Percentiles rank a stretch among this genome's conserved stretches.
Evolutionary conservation across 2,329 filamentous ascomycete genomes (phyloP).

Genomic region (Conoideocrella luteorostrata): DNA sequence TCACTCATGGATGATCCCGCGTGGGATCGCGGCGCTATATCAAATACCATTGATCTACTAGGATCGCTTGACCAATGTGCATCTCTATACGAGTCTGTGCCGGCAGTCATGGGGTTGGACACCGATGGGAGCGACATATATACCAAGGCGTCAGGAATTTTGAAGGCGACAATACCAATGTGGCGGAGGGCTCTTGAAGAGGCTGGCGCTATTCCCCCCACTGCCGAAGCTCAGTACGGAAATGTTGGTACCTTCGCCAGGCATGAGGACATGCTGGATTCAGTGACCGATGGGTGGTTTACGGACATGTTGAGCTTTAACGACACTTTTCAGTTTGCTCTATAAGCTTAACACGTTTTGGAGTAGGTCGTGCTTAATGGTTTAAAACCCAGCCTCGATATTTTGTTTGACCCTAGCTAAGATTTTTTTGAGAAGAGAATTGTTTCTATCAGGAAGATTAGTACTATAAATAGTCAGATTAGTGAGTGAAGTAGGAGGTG

Average conservation of each 20-base stretch:
- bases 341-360: too few species aligned
- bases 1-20: slow-evolving; percentile 28
- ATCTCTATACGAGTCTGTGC: slow-evolving; percentile 1
- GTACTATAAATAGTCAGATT: too few species aligned
- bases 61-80: slow-evolving; percentile 8
- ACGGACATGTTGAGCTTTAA: too few species aligned
- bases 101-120: slow-evolving; percentile 1
- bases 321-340: too few species aligned
- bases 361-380: too few species aligned
- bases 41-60: slow-evolving; percentile 26
- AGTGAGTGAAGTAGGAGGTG: too few species aligned
- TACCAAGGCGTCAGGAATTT: not conserved
- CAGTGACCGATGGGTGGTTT: slow-evolving; percentile 7
- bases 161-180: slow-evolving; percentile 9
- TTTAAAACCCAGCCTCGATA: too few species aligned
- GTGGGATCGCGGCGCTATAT: slow-evolving; percentile 30
- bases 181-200: slow-evolving; percentile 12
- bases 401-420: too few species aligned
- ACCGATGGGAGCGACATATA: slow-evolving; percentile 8
- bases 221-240: not conserved
- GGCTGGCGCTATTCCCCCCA: not conserved
- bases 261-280: slow-evolving; percentile 6
- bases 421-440: too few species aligned
- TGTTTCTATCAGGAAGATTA: too few species aligned
- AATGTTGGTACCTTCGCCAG: too few species aligned